Base-by-base conservation (phyloP, 202 grass and related monocot genomes). In the Zoysia matrella region DNA sequence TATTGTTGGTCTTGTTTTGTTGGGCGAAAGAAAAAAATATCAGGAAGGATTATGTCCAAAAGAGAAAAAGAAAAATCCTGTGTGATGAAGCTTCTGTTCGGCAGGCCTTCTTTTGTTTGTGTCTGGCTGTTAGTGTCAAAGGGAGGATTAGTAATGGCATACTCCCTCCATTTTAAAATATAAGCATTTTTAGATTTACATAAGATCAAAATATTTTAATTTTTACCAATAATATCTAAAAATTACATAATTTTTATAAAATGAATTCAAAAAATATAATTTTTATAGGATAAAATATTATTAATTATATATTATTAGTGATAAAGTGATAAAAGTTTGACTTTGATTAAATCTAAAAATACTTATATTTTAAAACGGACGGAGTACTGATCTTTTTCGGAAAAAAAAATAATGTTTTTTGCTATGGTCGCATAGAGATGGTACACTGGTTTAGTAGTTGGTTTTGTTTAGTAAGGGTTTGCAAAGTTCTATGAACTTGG, bases 61-160 rank as follows among this genome's bases (percentile, higher is more conserved):
- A 22, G 22, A 22, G 22, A 13, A 69, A 51, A 18, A 78, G 74
- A 52, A 67, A 50, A 60, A n/a, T 71, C 15, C 11, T 39, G 40
- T 48, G 62, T 44, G 39, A n/a, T 60, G 65, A 71, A 44, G 43
- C 48, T 75, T 75, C 50, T 72, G 71, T 71, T 71, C 18, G 67
- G 51, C 74, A 60, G 46, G 79, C 44, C 74, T 60, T 51, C 3
- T 16, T 44, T 69, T 41, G 11, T 73, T 64, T 47, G 9, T n/a
- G n/a, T n/a, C n/a, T n/a, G n/a, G n/a, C n/a, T n/a, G 41, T 4
- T 12, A 4, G 16, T 46, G 78, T 83, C 81, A 71, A 85, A 55
- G 11, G 11, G 51, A 8, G 52, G 81, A 75, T 64, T 60, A 67
- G 72, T 45, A 47, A 47, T 39, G 15, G 9, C 58, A 16, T 72